Evolutionary conservation across 2,329 filamentous ascomycete genomes (phyloP).

Genomic region (Exophiala oligosperma): DNA sequence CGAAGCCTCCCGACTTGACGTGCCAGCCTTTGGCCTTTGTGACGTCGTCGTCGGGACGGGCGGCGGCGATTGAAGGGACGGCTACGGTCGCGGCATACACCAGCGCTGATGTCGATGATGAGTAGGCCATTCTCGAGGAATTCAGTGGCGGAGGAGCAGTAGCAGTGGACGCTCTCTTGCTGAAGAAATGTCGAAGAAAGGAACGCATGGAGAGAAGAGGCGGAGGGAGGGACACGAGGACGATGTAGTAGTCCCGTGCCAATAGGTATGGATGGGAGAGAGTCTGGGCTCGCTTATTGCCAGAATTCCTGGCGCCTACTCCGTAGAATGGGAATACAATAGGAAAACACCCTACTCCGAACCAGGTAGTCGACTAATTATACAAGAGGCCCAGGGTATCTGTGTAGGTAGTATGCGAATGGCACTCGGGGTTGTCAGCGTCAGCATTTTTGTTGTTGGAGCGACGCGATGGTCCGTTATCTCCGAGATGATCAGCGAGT

Average conservation of each 20-base stretch:
- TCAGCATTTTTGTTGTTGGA: neutral
- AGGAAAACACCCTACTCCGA: too few relatives aligned
- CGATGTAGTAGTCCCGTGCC: neutral
- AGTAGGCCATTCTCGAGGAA: constrained; percentile 37
- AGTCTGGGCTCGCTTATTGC: too few relatives aligned
- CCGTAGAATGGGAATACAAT: too few relatives aligned
- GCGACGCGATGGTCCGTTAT: neutral
- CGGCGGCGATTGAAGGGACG: constrained; percentile 33
- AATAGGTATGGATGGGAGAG: too few relatives aligned
- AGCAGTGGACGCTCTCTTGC: constrained; percentile 17
- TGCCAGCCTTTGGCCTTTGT: constrained; percentile 42
- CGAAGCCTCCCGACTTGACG: constrained; percentile 37
- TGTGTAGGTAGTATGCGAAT: too few relatives aligned
- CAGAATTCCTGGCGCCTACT: neutral
- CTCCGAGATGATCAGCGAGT: too few relatives aligned
- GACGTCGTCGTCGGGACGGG: constrained; percentile 40
- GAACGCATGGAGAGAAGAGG: constrained; percentile 21
- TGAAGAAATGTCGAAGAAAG: constrained; percentile 22
- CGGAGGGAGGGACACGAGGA: neutral
- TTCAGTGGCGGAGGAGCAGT: constrained; percentile 17
- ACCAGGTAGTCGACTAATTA: too few relatives aligned
- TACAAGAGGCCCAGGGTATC: too few relatives aligned
- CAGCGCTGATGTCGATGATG: constrained; percentile 35
- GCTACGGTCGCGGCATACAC: constrained; percentile 45
- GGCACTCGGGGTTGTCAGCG: too few relatives aligned